These are phyloP conservation scores for Eucalyptus regnans DNA, from an alignment of 345 rosid species.

Conservation along the genomic window DNA sequence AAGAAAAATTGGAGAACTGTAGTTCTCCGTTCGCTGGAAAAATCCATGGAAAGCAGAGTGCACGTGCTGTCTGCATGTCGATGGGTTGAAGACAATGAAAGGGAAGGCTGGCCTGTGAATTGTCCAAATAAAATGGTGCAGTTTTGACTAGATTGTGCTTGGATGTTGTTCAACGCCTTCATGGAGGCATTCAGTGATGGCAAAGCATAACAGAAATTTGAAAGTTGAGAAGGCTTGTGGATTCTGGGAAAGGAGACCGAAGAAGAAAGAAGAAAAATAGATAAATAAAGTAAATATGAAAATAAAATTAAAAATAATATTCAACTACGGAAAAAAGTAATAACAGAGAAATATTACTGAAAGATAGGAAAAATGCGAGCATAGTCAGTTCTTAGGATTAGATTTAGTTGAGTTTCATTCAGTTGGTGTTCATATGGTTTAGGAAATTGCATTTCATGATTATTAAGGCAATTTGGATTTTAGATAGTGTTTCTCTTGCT, in stretches of 20 bases:
- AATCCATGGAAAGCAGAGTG: background rate
- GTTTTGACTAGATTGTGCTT: background rate
- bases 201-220: background rate
- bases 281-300: no score
- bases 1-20: background rate
- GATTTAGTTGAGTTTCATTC: background rate
- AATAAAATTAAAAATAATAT: no score
- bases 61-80: background rate
- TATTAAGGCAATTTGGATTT: background rate
- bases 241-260: background rate
- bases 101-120: background rate
- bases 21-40: background rate
- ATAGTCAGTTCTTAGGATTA: background rate
- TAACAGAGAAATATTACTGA: background rate
- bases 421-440: background rate
- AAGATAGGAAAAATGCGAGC: background rate
- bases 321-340: background rate
- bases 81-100: background rate
- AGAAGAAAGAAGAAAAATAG: background rate
- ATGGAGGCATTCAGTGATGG: background rate
- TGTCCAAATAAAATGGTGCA: background rate
- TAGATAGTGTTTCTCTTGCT: accelerated
- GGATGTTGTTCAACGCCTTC: background rate
- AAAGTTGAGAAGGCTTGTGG: background rate
- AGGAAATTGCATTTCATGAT: background rate